Base-by-base conservation (phyloP, 2,329 filamentous ascomycete genomes). In the Fusarium vanettenii region DNA sequence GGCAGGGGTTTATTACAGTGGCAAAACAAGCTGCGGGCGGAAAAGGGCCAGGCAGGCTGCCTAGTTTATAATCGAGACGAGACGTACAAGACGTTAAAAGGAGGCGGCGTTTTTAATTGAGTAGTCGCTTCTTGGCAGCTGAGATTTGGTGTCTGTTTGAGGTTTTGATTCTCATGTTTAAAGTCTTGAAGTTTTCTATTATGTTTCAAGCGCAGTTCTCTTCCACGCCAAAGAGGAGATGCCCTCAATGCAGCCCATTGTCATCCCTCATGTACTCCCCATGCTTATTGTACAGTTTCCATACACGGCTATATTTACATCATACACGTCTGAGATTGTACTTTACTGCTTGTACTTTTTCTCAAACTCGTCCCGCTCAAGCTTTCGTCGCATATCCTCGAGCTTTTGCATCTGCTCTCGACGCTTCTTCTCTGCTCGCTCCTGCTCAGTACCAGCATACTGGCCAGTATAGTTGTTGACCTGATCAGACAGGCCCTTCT, bases 271-370 rank as follows among this genome's bases (percentile, higher is more conserved):
- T 61, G 60, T 61, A 71, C 57, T 61, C 71, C 68, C 37, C 64
- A 74, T 72, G 68, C 66, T 75, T 73, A 70, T 74, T 70, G 69
- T 74, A 74, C 72, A 74, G 31, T 43, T 33, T 45, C 64, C 66
- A 56, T 67, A 25, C 56, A 43, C 62, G 20, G 39, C 64, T 67
- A 75, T 72, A 68, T 75, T 75, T 75, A 75, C 72, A 75, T 66
- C 39, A n/a, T 69, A 60, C 11, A 25, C 43, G 20, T 33, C 14
- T 11, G 35, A 29, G 27, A 48, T 18, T 37, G 13, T 48, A 7
- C 77, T 75, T 70, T 63, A 75, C 70, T 62, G 73, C 81, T 84
- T 82, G 79, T 85, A 86, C 78, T 86, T 85, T 69, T 80, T 83
- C 48, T 85, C 81, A 65, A 84, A 84, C 71, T 83, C 81, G 18